Percentiles rank a stretch among this genome's conserved stretches.
Evolutionary conservation across 2,329 filamentous ascomycete genomes (phyloP).

Genomic region (Cercospora brassicicola): DNA sequence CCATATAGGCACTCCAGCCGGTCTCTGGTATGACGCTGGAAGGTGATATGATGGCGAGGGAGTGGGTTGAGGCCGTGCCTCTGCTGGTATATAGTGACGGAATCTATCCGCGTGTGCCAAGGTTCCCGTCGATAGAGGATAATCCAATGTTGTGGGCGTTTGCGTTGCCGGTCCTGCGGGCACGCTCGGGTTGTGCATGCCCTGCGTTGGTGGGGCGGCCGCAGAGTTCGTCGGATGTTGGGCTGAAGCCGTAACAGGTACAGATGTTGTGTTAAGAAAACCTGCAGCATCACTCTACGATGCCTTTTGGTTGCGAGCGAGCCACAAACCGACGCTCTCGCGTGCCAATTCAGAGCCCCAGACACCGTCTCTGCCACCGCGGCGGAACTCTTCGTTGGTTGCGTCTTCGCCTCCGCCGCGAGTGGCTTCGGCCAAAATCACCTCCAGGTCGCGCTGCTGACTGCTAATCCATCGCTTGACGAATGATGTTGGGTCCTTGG

Average conservation of each 20-base stretch:
- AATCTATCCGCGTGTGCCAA: neutral
- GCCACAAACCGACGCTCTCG: constrained; percentile 63
- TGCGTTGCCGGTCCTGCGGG: neutral
- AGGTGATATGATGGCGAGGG: neutral
- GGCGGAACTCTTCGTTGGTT: constrained; percentile 68
- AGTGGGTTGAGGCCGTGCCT: neutral
- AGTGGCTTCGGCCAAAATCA: constrained; percentile 78
- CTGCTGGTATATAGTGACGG: neutral
- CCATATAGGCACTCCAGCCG: neutral
- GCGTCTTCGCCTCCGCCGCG: constrained; percentile 55
- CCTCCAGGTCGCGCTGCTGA: constrained; percentile 86
- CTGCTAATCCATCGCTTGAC: constrained; percentile 84
- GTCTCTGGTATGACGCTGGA: neutral
- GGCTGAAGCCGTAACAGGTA: neutral
- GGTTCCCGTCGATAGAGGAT: neutral
- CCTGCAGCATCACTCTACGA: constrained; percentile 15
- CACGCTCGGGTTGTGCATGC: neutral
- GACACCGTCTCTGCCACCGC: constrained; percentile 60
- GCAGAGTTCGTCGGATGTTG: neutral
- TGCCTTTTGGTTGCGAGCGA: constrained; percentile 39
- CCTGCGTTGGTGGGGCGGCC: neutral
- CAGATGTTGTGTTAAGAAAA: neutral
- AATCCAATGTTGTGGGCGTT: neutral
- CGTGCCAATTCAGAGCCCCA: constrained; percentile 64
- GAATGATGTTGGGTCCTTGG: constrained; percentile 79